Percentiles rank a stretch among this genome's conserved stretches.
phyloP scores from a whole-genome alignment of 2,329 filamentous ascomycete genomes.

The Sarocladiaceae sp. region DNA sequence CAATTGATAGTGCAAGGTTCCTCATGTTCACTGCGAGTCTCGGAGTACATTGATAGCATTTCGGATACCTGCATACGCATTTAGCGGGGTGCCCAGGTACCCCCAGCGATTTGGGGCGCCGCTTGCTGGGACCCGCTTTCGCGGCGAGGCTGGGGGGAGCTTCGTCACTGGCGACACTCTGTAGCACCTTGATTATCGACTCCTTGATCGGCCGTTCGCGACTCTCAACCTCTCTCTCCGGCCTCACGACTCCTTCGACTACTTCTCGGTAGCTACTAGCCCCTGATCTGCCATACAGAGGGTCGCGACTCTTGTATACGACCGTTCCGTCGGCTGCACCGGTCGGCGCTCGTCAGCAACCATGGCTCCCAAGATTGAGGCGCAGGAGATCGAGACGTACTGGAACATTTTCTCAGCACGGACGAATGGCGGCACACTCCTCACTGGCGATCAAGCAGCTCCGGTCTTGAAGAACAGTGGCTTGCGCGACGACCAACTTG shows the following conservation, averaged over 20 bases:
- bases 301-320: too few species aligned
- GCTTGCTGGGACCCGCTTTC: conserved; percentile 3
- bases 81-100: not conserved
- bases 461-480: conserved; percentile 62
- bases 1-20: too few species aligned
- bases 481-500: conserved; percentile 72
- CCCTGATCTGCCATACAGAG: not conserved
- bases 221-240: not conserved
- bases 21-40: too few species aligned
- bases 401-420: conserved; percentile 61
- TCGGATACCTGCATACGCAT: not conserved
- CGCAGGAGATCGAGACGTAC: conserved; percentile 60
- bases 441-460: conserved; percentile 58
- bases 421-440: conserved; percentile 55
- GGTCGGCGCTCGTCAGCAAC: too few species aligned
- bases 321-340: too few species aligned
- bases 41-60: too few species aligned
- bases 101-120: not conserved
- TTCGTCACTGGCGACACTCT: conserved; percentile 5
- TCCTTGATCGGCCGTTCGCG: not conserved
- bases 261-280: not conserved
- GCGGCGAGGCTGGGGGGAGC: conserved; percentile 7
- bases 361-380: conserved; percentile 59
- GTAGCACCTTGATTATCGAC: not conserved
- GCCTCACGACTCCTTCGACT: not conserved